Conservation (phyloP, 2,329 filamentous ascomycete genomes). For the Mycosphaerelloides madeirae region DNA sequence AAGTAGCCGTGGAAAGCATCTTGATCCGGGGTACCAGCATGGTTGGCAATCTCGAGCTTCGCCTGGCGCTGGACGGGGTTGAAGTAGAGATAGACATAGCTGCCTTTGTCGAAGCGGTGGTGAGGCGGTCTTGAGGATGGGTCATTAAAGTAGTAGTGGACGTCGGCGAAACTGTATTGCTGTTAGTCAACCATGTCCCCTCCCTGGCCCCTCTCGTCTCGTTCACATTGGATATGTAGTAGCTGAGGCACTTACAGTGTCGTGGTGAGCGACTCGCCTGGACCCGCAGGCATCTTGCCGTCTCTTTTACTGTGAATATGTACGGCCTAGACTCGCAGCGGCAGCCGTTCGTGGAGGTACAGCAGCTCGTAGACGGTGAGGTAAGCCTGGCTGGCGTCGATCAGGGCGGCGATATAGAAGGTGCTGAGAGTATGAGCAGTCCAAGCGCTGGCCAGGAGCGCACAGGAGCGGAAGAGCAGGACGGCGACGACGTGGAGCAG, state of each 20-base stretch:
- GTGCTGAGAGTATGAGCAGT: constrained; percentile 14
- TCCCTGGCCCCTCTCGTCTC: neutral
- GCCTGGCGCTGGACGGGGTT: constrained; percentile 62
- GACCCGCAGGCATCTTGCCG: constrained; percentile 43
- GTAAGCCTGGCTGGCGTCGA: constrained; percentile 26
- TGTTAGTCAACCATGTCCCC: neutral
- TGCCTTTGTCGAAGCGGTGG: constrained; percentile 74
- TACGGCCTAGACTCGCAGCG: constrained; percentile 9
- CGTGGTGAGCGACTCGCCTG: constrained; percentile 44
- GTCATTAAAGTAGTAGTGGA: constrained; percentile 75
- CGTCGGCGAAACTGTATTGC: constrained; percentile 63
- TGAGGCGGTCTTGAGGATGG: constrained; percentile 64
- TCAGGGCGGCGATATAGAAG: constrained; percentile 24
- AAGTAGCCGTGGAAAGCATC: constrained; percentile 73
- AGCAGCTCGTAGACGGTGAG: constrained; percentile 25
- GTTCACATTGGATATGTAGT: too few species aligned
- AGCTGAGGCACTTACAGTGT: constrained; percentile 46
- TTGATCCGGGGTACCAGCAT: constrained; percentile 68
- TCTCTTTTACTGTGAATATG: neutral
- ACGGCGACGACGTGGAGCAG: constrained; percentile 4
- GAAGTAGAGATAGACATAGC: constrained; percentile 76
- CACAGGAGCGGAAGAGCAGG: constrained; percentile 14
- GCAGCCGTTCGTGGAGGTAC: constrained; percentile 19
- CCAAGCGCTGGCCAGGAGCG: constrained; percentile 14
- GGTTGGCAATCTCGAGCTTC: constrained; percentile 71